Percentiles rank a stretch among this genome's conserved stretches.
Conservation (phyloP, 108 stramenopile genomes). For the Cylindrotheca closterium region DNA sequence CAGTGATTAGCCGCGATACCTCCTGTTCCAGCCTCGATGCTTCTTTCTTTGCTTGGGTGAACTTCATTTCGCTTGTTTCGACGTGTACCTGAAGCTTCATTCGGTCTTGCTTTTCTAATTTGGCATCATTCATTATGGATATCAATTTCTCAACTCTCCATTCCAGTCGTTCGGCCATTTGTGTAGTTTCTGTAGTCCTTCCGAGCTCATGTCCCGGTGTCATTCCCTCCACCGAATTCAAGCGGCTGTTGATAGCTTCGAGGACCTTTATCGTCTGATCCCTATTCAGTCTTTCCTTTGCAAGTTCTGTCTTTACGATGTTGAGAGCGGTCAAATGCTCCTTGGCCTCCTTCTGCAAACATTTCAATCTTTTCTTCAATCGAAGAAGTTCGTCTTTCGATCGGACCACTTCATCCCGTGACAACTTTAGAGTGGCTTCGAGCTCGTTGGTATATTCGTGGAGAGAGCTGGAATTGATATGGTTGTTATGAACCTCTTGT, state of each 20-base stretch:
- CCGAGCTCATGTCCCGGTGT: background rate
- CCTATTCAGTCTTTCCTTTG: background rate
- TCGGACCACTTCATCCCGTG: background rate
- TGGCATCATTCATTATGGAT: too few relatives aligned
- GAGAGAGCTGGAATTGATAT: constrained; percentile 13
- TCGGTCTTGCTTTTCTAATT: too few relatives aligned
- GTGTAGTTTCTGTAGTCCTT: constrained; percentile 2
- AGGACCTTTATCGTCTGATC: background rate
- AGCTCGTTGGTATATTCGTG: constrained; percentile 17
- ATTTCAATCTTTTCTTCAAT: background rate
- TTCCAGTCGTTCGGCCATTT: too few relatives aligned
- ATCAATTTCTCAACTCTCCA: too few relatives aligned
- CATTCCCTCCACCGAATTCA: background rate
- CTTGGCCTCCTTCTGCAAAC: background rate
- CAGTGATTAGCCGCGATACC: too few relatives aligned
- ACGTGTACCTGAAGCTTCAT: too few relatives aligned
- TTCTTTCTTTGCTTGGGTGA: too few relatives aligned
- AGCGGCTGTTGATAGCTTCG: background rate
- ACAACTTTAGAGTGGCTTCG: constrained; percentile 21
- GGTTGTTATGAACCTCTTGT: constrained; percentile 17
- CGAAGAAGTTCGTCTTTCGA: background rate
- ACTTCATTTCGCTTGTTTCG: too few relatives aligned
- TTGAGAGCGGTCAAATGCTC: background rate
- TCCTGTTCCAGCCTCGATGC: too few relatives aligned
- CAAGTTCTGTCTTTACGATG: background rate